These are phyloP conservation scores for Alternaria ethzedia DNA, from an alignment of 2,329 filamentous ascomycete genomes.

Conservation along the genomic window DNA sequence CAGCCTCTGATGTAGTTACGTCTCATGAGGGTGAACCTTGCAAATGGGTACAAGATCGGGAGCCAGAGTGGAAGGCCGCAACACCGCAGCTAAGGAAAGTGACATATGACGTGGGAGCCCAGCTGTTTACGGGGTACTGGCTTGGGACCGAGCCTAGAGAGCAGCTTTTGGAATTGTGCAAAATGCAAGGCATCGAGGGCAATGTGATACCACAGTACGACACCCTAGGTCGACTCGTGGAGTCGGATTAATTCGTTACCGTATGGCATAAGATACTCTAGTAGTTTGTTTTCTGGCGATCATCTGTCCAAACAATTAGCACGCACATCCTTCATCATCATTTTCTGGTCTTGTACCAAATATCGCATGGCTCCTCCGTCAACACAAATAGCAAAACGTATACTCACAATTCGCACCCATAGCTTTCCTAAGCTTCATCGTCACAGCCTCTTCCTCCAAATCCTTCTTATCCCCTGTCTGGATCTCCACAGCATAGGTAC, in stretches of 20 bases:
- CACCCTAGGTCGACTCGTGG: not conserved
- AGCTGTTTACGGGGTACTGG: not conserved
- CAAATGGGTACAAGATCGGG: not conserved
- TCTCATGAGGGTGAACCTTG: not conserved
- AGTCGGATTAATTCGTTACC: not conserved
- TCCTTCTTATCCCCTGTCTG: conserved; percentile 67
- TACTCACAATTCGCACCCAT: conserved; percentile 74
- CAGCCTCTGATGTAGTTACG: rapidly evolving
- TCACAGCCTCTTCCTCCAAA: conserved; percentile 67
- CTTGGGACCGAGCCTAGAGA: not conserved
- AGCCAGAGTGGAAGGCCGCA: conserved; percentile 6
- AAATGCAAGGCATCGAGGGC: not conserved
- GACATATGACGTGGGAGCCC: not conserved
- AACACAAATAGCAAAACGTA: not conserved
- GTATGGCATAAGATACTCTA: conserved; percentile 4
- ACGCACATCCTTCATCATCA: not conserved
- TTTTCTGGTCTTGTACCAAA: not conserved
- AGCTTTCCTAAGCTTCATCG: conserved; percentile 66
- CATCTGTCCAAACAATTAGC: conserved; percentile 15
- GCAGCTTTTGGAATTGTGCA: not conserved
- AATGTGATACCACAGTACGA: not conserved
- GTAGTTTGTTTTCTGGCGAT: conserved; percentile 29
- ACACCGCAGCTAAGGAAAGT: conserved; percentile 3
- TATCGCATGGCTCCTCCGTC: not conserved
- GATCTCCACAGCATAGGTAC: conserved; percentile 70